Conservation (phyloP, 306 rosid species). For the Dalbergia oliveri region DNA sequence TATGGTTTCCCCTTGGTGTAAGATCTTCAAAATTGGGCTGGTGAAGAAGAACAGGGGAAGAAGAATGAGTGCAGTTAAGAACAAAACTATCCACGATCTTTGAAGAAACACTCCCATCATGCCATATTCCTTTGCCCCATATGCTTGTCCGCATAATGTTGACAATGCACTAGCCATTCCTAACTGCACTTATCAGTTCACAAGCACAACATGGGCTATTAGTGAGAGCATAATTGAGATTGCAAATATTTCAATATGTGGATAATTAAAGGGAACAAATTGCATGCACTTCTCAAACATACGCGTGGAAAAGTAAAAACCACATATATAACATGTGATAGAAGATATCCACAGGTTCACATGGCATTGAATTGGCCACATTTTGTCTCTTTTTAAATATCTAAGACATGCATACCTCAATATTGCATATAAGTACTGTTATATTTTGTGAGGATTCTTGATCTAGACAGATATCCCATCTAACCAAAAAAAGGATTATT, state of each 20-base stretch:
- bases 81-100: slow-evolving; percentile 58
- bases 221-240: too few species aligned
- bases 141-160: slow-evolving; percentile 74
- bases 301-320: too few species aligned
- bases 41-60: slow-evolving; percentile 59
- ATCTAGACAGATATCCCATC: too few species aligned
- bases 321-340: too few species aligned
- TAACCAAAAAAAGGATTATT: too few species aligned
- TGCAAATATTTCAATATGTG: too few species aligned
- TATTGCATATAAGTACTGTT: too few species aligned
- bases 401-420: too few species aligned
- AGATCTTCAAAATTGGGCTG: slow-evolving; percentile 39
- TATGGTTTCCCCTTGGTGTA: slow-evolving; percentile 49
- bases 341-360: too few species aligned
- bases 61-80: slow-evolving; percentile 36
- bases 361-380: too few species aligned
- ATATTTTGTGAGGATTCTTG: too few species aligned
- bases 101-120: slow-evolving; percentile 68
- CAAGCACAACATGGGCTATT: not conserved
- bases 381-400: too few species aligned
- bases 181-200: slow-evolving; percentile 29
- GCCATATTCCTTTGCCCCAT: slow-evolving; percentile 56
- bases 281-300: not conserved
- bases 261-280: not conserved
- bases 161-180: slow-evolving; percentile 62